These are phyloP conservation scores for Erythrobasidium yunnanense DNA, from an alignment of 768 basidiomycete species.

Conservation along the genomic window DNA sequence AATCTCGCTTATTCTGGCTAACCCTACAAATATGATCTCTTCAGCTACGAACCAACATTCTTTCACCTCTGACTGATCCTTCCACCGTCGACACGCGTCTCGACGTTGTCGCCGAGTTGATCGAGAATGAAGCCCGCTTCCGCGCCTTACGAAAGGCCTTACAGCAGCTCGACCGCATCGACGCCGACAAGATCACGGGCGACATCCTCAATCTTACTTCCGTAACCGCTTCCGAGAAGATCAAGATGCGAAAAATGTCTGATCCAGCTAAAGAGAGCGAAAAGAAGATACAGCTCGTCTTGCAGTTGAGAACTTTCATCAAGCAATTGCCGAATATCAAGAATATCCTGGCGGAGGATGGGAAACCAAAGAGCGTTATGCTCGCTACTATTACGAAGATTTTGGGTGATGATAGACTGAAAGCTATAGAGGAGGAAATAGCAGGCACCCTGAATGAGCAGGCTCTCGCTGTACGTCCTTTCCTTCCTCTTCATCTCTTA, in stretches of 20 bases:
- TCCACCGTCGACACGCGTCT: slow-evolving; percentile 62
- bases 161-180: slow-evolving; percentile 60
- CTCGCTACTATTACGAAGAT: slow-evolving; percentile 59
- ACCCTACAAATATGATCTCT: too few relatives aligned
- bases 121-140: slow-evolving; percentile 64
- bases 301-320: slow-evolving; percentile 64
- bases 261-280: slow-evolving; percentile 33
- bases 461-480: background rate
- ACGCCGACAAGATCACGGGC: slow-evolving; percentile 73
- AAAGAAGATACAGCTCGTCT: slow-evolving; percentile 54
- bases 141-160: slow-evolving; percentile 58
- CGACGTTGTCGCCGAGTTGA: slow-evolving; percentile 52
- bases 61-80: slow-evolving; percentile 33
- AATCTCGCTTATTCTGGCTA: background rate
- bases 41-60: slow-evolving; percentile 36
- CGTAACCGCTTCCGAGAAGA: background rate
- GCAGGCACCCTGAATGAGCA: slow-evolving; percentile 59
- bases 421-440: slow-evolving; percentile 47
- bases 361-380: slow-evolving; percentile 52
- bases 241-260: background rate
- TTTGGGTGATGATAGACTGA: slow-evolving; percentile 60
- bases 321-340: slow-evolving; percentile 56
- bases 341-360: slow-evolving; percentile 48
- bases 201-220: slow-evolving; percentile 30
- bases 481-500: too few relatives aligned